Percentiles rank a stretch among this genome's conserved stretches.
phyloP scores from a whole-genome alignment of 495 filamentous ascomycete genomes.

The Neurospora hispaniola region DNA sequence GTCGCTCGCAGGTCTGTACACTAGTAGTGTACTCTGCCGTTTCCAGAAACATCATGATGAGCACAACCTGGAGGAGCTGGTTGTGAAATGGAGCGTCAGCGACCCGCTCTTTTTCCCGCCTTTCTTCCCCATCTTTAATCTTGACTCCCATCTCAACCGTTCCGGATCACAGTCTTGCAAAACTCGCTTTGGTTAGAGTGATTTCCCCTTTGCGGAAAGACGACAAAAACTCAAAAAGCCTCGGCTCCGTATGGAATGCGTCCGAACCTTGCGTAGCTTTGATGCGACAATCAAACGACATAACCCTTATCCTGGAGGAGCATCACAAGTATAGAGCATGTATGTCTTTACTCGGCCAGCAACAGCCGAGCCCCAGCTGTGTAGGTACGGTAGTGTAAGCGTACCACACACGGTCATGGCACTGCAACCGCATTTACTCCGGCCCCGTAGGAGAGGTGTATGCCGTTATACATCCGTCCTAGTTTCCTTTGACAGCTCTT shows the following conservation, averaged over 20 bases:
- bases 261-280: background rate
- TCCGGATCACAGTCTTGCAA: background rate
- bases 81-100: background rate
- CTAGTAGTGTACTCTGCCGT: background rate
- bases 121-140: background rate
- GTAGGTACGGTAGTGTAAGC: background rate
- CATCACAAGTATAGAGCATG: background rate
- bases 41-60: background rate
- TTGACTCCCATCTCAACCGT: background rate
- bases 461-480: background rate
- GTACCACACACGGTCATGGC: background rate
- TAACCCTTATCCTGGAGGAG: background rate
- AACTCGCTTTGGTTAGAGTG: background rate
- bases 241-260: background rate
- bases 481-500: background rate
- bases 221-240: background rate
- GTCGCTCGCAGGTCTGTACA: background rate
- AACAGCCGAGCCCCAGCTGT: background rate
- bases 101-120: background rate
- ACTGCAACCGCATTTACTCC: background rate
- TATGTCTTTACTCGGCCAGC: background rate
- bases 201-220: background rate
- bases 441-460: background rate
- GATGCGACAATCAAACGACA: background rate
- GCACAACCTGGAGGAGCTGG: background rate